These are phyloP conservation scores for Aquilaria malaccensis DNA, from an alignment of 345 rosid genomes.

Conservation along the genomic window DNA sequence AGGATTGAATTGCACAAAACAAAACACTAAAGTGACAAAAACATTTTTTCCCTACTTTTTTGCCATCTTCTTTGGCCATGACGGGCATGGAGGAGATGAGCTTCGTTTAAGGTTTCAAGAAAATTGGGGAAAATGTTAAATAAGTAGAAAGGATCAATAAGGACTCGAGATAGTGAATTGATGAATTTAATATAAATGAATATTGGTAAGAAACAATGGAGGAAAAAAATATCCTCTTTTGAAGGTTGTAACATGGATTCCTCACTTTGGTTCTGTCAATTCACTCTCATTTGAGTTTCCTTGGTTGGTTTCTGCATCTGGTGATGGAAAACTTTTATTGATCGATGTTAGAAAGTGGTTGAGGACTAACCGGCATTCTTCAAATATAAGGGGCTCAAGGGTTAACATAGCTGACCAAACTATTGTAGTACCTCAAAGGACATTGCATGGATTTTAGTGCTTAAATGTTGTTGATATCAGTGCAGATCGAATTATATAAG, in stretches of 20 bases:
- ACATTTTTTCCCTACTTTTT: too few relatives aligned
- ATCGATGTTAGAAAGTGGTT: slow-evolving; percentile 53
- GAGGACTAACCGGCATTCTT: slow-evolving; percentile 28
- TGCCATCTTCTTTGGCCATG: too few relatives aligned
- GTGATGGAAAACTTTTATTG: slow-evolving; percentile 66
- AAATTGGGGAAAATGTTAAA: too few relatives aligned
- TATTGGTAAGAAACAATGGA: slow-evolving; percentile 52
- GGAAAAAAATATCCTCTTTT: slow-evolving; percentile 14
- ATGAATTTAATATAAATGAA: neutral
- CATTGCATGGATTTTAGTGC: slow-evolving; percentile 73
- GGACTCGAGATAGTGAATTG: too few relatives aligned
- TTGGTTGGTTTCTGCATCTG: slow-evolving; percentile 90
- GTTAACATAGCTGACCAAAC: slow-evolving; percentile 10
- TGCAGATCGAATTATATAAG: slow-evolving; percentile 78
- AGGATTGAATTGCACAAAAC: too few relatives aligned
- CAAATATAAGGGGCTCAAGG: slow-evolving; percentile 31
- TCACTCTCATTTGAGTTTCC: slow-evolving; percentile 92
- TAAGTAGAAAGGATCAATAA: too few relatives aligned
- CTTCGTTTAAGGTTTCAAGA: too few relatives aligned
- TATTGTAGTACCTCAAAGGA: slow-evolving; percentile 74
- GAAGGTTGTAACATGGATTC: slow-evolving; percentile 72
- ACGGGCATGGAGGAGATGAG: too few relatives aligned
- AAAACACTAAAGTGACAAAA: too few relatives aligned
- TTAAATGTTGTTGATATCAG: slow-evolving; percentile 76
- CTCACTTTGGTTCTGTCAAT: slow-evolving; percentile 72